Evolutionary conservation across 441 rosid species (phyloP), one percentile per base, ranked within the genome.

Genomic region (Lepidium campestre): DNA sequence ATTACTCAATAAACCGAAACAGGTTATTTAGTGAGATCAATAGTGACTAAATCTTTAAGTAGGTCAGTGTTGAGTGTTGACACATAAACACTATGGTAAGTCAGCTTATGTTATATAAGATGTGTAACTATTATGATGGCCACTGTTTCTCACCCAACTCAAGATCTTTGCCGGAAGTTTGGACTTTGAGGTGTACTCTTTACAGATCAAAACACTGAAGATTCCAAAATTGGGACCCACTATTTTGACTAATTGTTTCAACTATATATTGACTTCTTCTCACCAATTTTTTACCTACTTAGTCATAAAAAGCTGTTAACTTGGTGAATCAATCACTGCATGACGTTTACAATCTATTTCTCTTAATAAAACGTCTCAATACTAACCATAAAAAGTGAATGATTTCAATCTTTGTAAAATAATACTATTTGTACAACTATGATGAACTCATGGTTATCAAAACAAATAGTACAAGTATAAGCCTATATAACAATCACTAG

Each of bases 261-360:
- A 47, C 34, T 7, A 58, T 34, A 35, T 19, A 1, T 44, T 18
- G 67, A 65, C 59, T 59, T 65, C 41, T 44, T 41, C 44, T 42
- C 32, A 59, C 76, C 62, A 42, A 37, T 11, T 35, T 46, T 44
- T 52, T n/a, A 41, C 60, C 72, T 23, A 50, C 42, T 48, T 65
- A 22, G 75, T 46, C 69, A 47, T 47, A 65, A 39, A 65, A 65
- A 58, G 71, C 60, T 50, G 71, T 52, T 72, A 62, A 15, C 45
- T 18, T 65, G 47, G 27, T 34, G 59, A 48, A 65, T 65, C 70
- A 57, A 40, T 64, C 70, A 41, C 66, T 47, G 31, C 45, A 58
- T 71, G 70, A 29, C 70, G 65, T 64, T 40, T 31, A 40, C 61
- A 1, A 31, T 48, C 55, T 29, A 29, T 7, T 29, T n/a, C n/a